Evolutionary conservation across 2,329 filamentous ascomycete species (phyloP).

Genomic region (Fusarium sp.): DNA sequence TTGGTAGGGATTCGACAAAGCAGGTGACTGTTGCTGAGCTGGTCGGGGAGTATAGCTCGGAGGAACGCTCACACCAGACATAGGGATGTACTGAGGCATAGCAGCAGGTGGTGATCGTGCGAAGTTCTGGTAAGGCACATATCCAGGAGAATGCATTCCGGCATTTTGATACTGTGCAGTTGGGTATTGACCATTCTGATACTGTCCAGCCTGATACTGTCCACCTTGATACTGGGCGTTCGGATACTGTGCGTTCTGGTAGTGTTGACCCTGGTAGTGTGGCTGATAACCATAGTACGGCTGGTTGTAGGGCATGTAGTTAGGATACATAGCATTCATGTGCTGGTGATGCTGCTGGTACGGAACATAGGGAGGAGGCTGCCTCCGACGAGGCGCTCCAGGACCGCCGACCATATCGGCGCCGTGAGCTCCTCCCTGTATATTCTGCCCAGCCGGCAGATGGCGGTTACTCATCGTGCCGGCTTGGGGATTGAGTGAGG

Average conservation of each 20-base stretch:
- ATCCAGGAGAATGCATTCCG: constrained; percentile 55
- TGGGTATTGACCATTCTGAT: constrained; percentile 49
- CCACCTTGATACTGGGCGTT: constrained; percentile 35
- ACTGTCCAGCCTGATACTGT: constrained; percentile 50
- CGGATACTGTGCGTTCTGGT: constrained; percentile 36
- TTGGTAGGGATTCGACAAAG: constrained; percentile 66
- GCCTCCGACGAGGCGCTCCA: constrained; percentile 52
- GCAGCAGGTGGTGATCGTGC: constrained; percentile 58
- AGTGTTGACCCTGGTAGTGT: constrained; percentile 57
- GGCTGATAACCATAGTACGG: constrained; percentile 65
- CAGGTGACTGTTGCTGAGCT: constrained; percentile 59
- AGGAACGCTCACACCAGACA: constrained; percentile 57
- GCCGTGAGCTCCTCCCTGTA: constrained; percentile 56
- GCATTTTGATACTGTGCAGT: constrained; percentile 38
- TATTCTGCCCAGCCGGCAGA: constrained; percentile 79
- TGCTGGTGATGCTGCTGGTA: constrained; percentile 48
- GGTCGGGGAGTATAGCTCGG: constrained; percentile 59
- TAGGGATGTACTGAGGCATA: constrained; percentile 65
- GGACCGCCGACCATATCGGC: constrained; percentile 49
- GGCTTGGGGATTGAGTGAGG: constrained; percentile 61
- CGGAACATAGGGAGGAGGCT: constrained; percentile 50
- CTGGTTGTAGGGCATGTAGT: constrained; percentile 61
- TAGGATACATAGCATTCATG: constrained; percentile 59
- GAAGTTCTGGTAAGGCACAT: constrained; percentile 56
- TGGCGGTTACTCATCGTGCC: constrained; percentile 81